A percentile compares a stretch with the other conserved stretches of the same genome.
These are phyloP conservation scores for Leishmania major DNA, from an alignment of 208 protist genomes.

Conservation along the genomic window DNA sequence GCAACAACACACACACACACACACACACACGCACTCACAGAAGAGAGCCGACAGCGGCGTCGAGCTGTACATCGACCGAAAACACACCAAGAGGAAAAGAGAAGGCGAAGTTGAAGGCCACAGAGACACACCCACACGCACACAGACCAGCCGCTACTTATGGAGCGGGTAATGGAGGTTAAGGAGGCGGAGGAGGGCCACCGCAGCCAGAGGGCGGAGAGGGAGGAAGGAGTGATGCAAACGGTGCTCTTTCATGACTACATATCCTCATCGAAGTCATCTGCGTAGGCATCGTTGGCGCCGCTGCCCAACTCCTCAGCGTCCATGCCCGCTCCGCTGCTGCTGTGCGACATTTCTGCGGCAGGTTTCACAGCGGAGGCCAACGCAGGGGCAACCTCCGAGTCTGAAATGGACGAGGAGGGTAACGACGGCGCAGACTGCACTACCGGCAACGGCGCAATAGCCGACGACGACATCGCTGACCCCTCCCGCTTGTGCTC, in stretches of 20 bases:
- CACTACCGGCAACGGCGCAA: background rate
- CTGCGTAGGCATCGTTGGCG: constrained; percentile 31
- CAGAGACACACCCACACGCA: background rate
- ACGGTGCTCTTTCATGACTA: background rate
- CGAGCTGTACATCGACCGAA: background rate
- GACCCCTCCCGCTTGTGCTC: constrained; percentile 5
- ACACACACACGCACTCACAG: background rate
- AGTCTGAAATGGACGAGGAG: constrained; percentile 9
- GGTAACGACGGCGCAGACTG: background rate
- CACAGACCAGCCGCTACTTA: background rate
- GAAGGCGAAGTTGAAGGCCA: background rate
- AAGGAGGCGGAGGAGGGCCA: background rate
- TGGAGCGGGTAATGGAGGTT: background rate
- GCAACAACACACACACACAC: no score
- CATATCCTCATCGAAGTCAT: constrained; percentile 42
- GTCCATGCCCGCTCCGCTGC: constrained; percentile 1
- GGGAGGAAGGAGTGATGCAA: background rate
- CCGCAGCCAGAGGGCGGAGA: background rate
- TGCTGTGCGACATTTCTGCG: background rate
- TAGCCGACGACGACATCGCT: background rate
- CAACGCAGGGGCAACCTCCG: background rate
- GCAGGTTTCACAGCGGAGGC: constrained; percentile 2
- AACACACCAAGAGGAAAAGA: background rate
- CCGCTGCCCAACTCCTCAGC: constrained; percentile 9
- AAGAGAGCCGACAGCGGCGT: background rate